These are phyloP conservation scores for Coelastrella sp. DNA, from an alignment of 139 green algal genomes.

Conservation along the genomic window DNA sequence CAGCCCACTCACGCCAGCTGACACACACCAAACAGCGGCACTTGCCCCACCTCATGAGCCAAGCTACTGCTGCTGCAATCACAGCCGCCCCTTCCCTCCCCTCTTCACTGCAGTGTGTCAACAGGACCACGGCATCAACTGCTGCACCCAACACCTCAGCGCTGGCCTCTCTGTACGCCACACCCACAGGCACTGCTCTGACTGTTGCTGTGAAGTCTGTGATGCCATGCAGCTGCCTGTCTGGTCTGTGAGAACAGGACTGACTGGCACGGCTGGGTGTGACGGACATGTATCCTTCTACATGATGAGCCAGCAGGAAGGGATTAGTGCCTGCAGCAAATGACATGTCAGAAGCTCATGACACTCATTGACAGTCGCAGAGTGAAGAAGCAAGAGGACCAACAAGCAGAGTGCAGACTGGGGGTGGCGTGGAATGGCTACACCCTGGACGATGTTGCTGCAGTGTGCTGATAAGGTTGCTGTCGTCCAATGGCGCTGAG, in stretches of 20 bases:
- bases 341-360: too few relatives aligned
- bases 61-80: slow-evolving; percentile 34
- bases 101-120: slow-evolving; percentile 27
- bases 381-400: too few relatives aligned
- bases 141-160: neutral
- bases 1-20: neutral
- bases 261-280: neutral
- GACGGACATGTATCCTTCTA: neutral
- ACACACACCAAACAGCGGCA: neutral
- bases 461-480: neutral
- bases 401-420: too few relatives aligned
- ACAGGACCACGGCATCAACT: slow-evolving; percentile 22
- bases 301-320: slow-evolving; percentile 5
- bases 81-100: slow-evolving; percentile 19
- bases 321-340: slow-evolving; percentile 23
- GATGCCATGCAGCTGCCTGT: slow-evolving; percentile 34
- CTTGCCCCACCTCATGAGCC: slow-evolving; percentile 17
- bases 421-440: neutral
- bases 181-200: neutral
- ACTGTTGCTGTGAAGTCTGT: slow-evolving; percentile 12
- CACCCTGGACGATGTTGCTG: neutral
- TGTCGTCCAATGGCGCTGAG: neutral
- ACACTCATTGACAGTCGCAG: too few relatives aligned
- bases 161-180: slow-evolving; percentile 22
- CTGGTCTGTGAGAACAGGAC: neutral